Percentiles rank a stretch among this genome's conserved stretches.
Evolutionary conservation across 495 filamentous ascomycete species (phyloP).

Genomic region (Aspergillus bridgeri): DNA sequence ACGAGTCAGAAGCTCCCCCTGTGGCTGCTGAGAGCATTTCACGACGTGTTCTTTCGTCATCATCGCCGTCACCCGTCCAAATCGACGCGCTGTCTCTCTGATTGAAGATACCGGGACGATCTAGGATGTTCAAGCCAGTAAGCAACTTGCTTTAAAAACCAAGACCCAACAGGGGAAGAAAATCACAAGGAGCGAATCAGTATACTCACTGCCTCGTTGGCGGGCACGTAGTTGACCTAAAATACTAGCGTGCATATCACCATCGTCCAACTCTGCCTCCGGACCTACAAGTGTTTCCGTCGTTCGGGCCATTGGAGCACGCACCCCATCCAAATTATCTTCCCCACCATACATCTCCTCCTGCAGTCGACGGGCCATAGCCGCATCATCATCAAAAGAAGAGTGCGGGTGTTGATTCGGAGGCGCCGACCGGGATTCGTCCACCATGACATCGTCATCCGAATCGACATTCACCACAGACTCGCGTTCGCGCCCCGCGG

Average conservation of each 20-base stretch:
- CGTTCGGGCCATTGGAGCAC: constrained; percentile 87
- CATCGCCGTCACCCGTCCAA: constrained; percentile 62
- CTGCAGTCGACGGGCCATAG: constrained; percentile 85
- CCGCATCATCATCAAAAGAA: constrained; percentile 79
- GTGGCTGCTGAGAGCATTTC: constrained; percentile 58
- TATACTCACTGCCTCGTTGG: constrained; percentile 45
- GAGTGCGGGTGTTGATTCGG: constrained; percentile 11
- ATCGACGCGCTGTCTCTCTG: constrained; percentile 67
- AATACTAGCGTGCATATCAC: constrained; percentile 60
- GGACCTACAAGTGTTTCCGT: constrained; percentile 89
- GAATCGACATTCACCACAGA: constrained; percentile 70
- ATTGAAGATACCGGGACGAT: constrained; percentile 76
- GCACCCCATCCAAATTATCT: constrained; percentile 58
- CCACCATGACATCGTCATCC: constrained; percentile 48
- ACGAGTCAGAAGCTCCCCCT: constrained; percentile 69
- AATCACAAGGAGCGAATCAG: neutral
- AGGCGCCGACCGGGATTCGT: constrained; percentile 25
- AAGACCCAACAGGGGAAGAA: neutral
- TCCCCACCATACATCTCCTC: constrained; percentile 78
- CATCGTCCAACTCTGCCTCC: constrained; percentile 53
- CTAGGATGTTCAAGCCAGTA: constrained; percentile 29
- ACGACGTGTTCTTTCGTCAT: constrained; percentile 43
- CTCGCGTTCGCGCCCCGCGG: constrained; percentile 44
- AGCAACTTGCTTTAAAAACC: neutral
- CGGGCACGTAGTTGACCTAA: constrained; percentile 62